Evolutionary conservation across 2,329 filamentous ascomycete genomes (phyloP), one percentile per base, ranked within the genome.

Genomic region (Alternaria sp.): DNA sequence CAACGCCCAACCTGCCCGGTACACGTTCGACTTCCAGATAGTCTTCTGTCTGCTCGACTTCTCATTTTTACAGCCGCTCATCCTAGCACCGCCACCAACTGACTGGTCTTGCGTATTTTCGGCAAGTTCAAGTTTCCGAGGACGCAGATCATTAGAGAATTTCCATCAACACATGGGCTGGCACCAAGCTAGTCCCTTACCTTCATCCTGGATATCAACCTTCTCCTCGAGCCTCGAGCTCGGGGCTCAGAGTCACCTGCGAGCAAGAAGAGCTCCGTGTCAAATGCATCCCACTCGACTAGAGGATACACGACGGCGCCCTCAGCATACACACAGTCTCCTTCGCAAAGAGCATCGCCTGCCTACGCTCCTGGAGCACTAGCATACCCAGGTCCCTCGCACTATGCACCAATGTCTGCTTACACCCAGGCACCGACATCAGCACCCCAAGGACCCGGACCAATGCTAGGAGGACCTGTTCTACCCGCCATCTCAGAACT

Each of bases 121-220:
- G 44, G 39, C 48, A 51, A 39, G 48, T 40, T 60, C 41, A 39
- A 54, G 40, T 41, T 48, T 53, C 54, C 63, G 61, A 50, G 64
- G 60, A 61, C 53, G 48, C 59, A 56, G 46, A 53, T 66, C 57
- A 48, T 36, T 62, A 67, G 62, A 53, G 54, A 62, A 60, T 36
- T 31, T 53, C 56, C 53, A 44, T 56, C 62, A 67, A 62, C 68
- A 61, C 70, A 78, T 79, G 77, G 77, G 78, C 79, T 81, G 77
- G 80, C 69, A 65, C 51, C 61, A 71, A 61, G 77, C 79, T 76
- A 76, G 78, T 79, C 72, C 66, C 62, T 66, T 67, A 84, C 84
- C 85, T 86, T 83, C 87, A 93, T 84, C 86, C 89, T 97, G 93
- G 93, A 97, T 93, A 96, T 97, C 90, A 88, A 91, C 80, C 89